These are phyloP conservation scores for Macrolepiota albuminosa DNA, from an alignment of 768 basidiomycete genomes.

Conservation along the genomic window DNA sequence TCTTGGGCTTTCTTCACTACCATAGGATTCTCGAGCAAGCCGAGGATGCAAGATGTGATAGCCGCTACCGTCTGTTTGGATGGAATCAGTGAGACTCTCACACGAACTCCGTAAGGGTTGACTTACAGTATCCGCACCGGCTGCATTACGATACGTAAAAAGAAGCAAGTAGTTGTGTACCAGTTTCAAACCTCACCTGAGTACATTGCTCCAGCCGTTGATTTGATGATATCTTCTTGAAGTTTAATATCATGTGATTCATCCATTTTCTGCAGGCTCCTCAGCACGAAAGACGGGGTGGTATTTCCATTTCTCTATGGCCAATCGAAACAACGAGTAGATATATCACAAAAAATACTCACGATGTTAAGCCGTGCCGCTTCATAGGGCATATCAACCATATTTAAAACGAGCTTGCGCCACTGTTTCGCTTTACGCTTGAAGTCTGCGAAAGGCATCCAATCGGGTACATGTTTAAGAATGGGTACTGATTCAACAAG, in stretches of 20 bases:
- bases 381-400: constrained; percentile 22
- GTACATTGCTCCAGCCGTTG: constrained; percentile 22
- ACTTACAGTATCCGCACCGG: constrained; percentile 24
- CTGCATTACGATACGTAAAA: constrained; percentile 7
- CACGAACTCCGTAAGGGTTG: too few relatives aligned
- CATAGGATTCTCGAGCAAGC: constrained; percentile 25
- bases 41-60: constrained; percentile 22
- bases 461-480: constrained; percentile 29
- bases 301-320: constrained; percentile 15
- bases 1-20: constrained; percentile 17
- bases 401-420: constrained; percentile 10
- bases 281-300: constrained; percentile 18
- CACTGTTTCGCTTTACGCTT: constrained; percentile 26
- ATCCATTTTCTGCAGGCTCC: constrained; percentile 16
- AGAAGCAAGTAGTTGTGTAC: too few relatives aligned
- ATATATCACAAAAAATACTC: background rate
- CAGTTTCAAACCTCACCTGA: constrained; percentile 12
- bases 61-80: constrained; percentile 19
- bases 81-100: background rate
- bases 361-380: constrained; percentile 16
- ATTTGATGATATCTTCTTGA: constrained; percentile 18
- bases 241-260: constrained; percentile 9
- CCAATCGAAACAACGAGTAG: too few relatives aligned
- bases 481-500: constrained; percentile 26
- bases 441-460: constrained; percentile 33